A percentile compares a stretch with the other conserved stretches of the same genome.
These are phyloP conservation scores for Stevia rebaudiana DNA, from an alignment of 140 eudicot species.

Conservation along the genomic window DNA sequence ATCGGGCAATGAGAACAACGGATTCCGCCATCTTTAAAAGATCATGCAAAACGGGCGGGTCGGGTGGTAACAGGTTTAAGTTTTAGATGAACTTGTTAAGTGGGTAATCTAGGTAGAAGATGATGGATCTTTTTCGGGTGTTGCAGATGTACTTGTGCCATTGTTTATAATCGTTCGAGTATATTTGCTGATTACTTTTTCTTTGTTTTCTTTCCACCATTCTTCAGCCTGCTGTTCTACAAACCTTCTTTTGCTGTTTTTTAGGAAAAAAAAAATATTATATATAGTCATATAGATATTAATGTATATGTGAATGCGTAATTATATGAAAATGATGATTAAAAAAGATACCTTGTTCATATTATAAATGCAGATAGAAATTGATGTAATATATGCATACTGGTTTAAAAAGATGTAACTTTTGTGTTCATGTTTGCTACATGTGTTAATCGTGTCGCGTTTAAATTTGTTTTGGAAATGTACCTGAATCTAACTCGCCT, in stretches of 20 bases:
- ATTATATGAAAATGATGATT: background rate
- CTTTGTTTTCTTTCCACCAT: conserved; percentile 82
- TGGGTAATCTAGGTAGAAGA: conserved; percentile 20
- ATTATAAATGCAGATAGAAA: too few species aligned
- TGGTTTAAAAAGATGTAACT: too few species aligned
- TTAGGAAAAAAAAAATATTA: background rate
- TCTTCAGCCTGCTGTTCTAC: conserved; percentile 56
- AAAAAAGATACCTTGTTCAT: too few species aligned
- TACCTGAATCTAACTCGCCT: conserved; percentile 82
- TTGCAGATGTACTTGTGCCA: conserved; percentile 22
- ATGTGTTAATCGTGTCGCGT: too few species aligned
- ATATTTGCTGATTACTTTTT: conserved; percentile 39
- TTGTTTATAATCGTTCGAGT: conserved; percentile 19
- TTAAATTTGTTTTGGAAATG: too few species aligned
- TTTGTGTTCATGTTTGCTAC: too few species aligned
- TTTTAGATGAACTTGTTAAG: background rate
- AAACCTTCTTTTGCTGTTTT: conserved; percentile 54
- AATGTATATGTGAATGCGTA: background rate
- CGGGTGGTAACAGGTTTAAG: too few species aligned
- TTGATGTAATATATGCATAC: background rate
- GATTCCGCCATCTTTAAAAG: conserved; percentile 54
- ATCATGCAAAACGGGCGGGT: too few species aligned
- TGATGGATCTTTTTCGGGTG: conserved; percentile 22
- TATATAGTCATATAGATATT: too few species aligned
- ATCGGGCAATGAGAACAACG: conserved; percentile 58